phyloP scores from a whole-genome alignment of 495 filamentous ascomycete species.

The Bacidia gigantensis region DNA sequence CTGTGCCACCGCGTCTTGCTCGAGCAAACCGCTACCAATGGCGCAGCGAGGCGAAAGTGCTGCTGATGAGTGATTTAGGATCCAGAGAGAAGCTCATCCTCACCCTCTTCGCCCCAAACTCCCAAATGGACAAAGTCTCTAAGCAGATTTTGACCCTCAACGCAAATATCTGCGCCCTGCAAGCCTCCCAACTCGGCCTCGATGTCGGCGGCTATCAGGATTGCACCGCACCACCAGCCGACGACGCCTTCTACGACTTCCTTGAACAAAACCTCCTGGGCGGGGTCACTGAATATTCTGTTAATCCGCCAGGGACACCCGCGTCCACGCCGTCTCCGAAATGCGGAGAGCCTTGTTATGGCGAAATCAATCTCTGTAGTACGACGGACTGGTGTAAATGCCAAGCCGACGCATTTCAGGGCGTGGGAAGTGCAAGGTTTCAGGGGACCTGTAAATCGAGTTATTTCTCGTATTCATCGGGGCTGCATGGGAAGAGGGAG shows the following conservation, averaged over 20 bases:
- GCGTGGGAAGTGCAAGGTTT: neutral
- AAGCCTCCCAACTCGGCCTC: neutral
- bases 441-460: neutral
- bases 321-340: neutral
- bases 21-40: too few species aligned
- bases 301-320: neutral
- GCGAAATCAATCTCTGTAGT: neutral
- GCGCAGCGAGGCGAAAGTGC: too few species aligned
- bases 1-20: too few species aligned
- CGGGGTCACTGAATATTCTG: too few species aligned
- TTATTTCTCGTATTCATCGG: neutral
- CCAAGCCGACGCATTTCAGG: neutral
- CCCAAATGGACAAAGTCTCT: neutral
- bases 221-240: neutral
- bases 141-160: neutral
- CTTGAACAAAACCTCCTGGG: neutral
- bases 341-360: neutral
- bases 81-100: neutral
- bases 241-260: constrained; percentile 1
- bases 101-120: neutral
- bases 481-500: neutral
- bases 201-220: neutral
- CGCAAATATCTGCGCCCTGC: neutral
- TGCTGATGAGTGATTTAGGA: too few species aligned
- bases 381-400: neutral